A percentile compares a stretch with the other conserved stretches of the same genome.
Conservation (phyloP, 192 early-diverging fungal genomes). For the Backusella australiensis region DNA sequence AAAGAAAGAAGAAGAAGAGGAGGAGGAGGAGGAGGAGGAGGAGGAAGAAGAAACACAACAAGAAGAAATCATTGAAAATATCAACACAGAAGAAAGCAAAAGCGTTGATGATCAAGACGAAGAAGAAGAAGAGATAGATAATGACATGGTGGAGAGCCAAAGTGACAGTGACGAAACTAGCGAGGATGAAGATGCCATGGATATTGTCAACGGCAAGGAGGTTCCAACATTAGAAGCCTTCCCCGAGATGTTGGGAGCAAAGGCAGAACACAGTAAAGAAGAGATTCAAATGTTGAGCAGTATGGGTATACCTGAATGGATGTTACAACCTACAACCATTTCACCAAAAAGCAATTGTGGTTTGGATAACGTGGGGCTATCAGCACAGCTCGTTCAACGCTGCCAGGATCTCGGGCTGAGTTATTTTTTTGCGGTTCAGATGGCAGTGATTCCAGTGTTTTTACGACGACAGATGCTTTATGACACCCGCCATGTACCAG, state of each 20-base stretch:
- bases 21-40: not conserved
- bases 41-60: constrained; percentile 7
- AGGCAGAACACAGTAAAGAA: constrained; percentile 37
- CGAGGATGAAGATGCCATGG: constrained; percentile 7
- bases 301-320: constrained; percentile 88
- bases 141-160: constrained; percentile 31
- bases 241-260: constrained; percentile 39
- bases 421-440: constrained; percentile 89
- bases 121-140: constrained; percentile 7
- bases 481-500: constrained; percentile 69
- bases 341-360: constrained; percentile 44
- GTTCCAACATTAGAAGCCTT: constrained; percentile 35
- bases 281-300: constrained; percentile 40
- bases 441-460: constrained; percentile 80
- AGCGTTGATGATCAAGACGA: constrained; percentile 8
- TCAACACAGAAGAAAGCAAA: constrained; percentile 7
- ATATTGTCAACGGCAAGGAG: not conserved
- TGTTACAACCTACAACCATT: constrained; percentile 76
- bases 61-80: constrained; percentile 10
- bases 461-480: constrained; percentile 62
- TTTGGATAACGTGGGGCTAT: constrained; percentile 49
- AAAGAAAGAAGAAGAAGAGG: not conserved
- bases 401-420: constrained; percentile 64
- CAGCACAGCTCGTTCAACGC: constrained; percentile 55
- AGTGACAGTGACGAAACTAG: constrained; percentile 17